Evolutionary conservation across 225 moss, liverwort and hornwort genomes (phyloP), one percentile per base, ranked within the genome.

Genomic region (Straminergon stramineum): DNA sequence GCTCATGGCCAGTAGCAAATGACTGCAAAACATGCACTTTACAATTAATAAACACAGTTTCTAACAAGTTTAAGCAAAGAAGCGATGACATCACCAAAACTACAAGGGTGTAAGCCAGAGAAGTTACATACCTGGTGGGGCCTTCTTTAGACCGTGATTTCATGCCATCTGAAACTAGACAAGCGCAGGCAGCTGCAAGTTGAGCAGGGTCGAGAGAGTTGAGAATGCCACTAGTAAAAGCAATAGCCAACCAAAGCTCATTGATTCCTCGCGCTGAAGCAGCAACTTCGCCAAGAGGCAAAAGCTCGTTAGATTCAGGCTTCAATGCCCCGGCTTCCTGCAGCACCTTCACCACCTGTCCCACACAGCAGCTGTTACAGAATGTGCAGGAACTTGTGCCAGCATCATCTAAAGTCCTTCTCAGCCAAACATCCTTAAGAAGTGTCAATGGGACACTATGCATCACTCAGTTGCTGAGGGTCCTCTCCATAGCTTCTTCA

Each of bases 161-260:
- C 92, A 97, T 95, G 79, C 99, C 99, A 87, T 97, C 99, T 30
- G 97, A 97, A 56, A 97, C 99, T 51, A 99, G 94, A 91, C 92
- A 95, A 79, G 96, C 99, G 89, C 99, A 99, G 65, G 95, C 96
- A 89, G 99, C 99, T 91, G 97, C 99, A 87, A 99, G 93, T 92
- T 99, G 95, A 80, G 97, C 85, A 84, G 96, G 94, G 79, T 90
- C 94, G 84, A 99, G 89, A 83, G 93, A 93, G 75, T 89, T 89
- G 58, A 99, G 88, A 86, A 90, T 88, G 84, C 92, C 94, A 41
- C 94, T 90, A 52, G 97, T 91, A 88, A 99, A 97, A 84, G 90
- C 95, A 84, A 95, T 86, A 43, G 99, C 95, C 88, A 99, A 92
- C 99, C 99, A 97, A 79, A 99, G 93, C 92, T 99, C 99, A 90